phyloP scores from a whole-genome alignment of 129 eudicot genomes.

The Saussurea involucrata region DNA sequence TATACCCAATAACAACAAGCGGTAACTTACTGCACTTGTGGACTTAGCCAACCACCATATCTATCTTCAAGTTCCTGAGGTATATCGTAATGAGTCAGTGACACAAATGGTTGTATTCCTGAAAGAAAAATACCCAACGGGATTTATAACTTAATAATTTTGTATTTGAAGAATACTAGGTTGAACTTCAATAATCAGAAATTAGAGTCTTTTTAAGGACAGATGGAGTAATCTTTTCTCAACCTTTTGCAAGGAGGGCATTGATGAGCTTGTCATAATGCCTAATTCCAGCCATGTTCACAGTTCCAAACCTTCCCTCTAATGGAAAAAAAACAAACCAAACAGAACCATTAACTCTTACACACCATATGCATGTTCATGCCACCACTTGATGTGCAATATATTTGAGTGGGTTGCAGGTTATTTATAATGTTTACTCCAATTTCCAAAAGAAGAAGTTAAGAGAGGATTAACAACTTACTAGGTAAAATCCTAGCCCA shows the following conservation, averaged over 20 bases:
- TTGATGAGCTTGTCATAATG: constrained; percentile 64
- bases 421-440: background rate
- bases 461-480: constrained; percentile 21
- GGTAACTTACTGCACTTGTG: constrained; percentile 39
- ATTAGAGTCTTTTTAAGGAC: background rate
- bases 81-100: constrained; percentile 64
- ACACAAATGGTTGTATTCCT: constrained; percentile 82
- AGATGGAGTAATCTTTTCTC: background rate
- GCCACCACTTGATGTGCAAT: background rate
- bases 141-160: background rate
- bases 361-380: too few species aligned
- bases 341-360: background rate
- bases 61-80: constrained; percentile 82
- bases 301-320: constrained; percentile 67
- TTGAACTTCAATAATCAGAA: background rate
- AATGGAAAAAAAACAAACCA: constrained; percentile 5
- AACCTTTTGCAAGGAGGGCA: constrained; percentile 61
- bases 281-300: constrained; percentile 61
- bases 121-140: background rate
- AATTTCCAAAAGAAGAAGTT: background rate
- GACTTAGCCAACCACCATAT: constrained; percentile 83
- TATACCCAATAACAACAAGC: background rate
- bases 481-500: constrained; percentile 85
- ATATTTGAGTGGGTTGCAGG: background rate
- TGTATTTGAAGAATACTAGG: background rate